phyloP scores from a whole-genome alignment of 345 rosid genomes.

The Ceriops tagal region DNA sequence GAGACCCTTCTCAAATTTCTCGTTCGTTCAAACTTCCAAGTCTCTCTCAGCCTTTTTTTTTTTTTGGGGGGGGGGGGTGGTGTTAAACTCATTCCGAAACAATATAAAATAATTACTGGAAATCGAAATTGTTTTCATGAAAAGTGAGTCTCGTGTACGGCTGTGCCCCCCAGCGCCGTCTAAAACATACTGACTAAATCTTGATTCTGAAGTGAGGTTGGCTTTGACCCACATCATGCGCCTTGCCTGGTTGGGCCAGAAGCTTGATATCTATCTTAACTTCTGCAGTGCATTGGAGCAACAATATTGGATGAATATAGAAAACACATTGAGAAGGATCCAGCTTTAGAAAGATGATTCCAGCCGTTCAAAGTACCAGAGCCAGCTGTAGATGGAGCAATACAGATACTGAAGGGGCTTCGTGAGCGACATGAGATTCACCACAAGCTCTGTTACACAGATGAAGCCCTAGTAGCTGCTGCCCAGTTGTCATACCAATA shows the following conservation, averaged over 20 bases:
- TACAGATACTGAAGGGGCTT: slow-evolving; percentile 86
- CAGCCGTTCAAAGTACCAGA: slow-evolving; percentile 99
- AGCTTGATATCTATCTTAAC: slow-evolving; percentile 1
- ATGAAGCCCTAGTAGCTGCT: slow-evolving; percentile 82
- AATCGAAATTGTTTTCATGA: too few relatives aligned
- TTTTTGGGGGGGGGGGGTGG: too few relatives aligned
- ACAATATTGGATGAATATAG: slow-evolving; percentile 97
- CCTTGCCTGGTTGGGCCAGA: background rate
- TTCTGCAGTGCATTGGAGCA: slow-evolving; percentile 94
- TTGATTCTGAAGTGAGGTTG: too few relatives aligned
- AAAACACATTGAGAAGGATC: slow-evolving; percentile 99
- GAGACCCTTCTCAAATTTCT: too few relatives aligned
- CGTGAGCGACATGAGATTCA: slow-evolving; percentile 97
- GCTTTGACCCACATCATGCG: too few relatives aligned
- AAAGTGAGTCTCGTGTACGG: too few relatives aligned
- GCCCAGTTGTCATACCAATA: slow-evolving; percentile 94
- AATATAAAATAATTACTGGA: too few relatives aligned
- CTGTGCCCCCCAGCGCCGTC: too few relatives aligned
- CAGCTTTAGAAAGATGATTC: slow-evolving; percentile 95
- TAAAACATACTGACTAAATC: too few relatives aligned
- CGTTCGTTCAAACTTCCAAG: too few relatives aligned
- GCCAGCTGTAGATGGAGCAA: slow-evolving; percentile 90
- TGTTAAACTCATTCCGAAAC: too few relatives aligned
- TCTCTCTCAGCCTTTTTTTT: too few relatives aligned
- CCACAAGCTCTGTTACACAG: slow-evolving; percentile 96